Conservation (phyloP, 257 asterid species). For the Scutellaria baicalensis region DNA sequence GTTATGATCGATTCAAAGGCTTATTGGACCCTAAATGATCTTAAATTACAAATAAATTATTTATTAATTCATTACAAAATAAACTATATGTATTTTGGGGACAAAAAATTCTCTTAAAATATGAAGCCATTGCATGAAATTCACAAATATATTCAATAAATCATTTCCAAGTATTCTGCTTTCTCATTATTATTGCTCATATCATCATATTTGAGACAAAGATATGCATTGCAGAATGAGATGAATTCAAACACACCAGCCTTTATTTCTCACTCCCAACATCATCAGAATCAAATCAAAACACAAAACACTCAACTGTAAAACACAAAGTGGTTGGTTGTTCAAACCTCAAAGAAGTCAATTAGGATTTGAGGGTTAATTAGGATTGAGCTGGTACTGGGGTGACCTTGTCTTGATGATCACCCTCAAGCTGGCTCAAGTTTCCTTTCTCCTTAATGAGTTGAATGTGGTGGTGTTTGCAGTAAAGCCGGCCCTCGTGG, state of each 20-base stretch:
- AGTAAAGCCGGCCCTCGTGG: conserved; percentile 76
- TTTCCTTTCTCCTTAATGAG: conserved; percentile 93
- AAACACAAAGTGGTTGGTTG: too few relatives aligned
- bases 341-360: too few relatives aligned
- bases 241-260: neutral
- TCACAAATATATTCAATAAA: too few relatives aligned
- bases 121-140: too few relatives aligned
- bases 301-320: conserved; percentile 6
- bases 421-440: conserved; percentile 84
- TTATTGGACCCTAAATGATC: too few relatives aligned
- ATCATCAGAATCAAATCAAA: neutral
- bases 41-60: too few relatives aligned
- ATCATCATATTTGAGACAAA: neutral
- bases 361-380: too few relatives aligned
- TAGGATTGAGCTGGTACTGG: too few relatives aligned
- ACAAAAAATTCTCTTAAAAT: too few relatives aligned
- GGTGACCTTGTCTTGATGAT: neutral
- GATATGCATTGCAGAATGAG: neutral
- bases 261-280: neutral
- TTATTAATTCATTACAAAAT: too few relatives aligned
- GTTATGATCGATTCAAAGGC: too few relatives aligned
- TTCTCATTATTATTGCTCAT: neutral
- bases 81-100: too few relatives aligned
- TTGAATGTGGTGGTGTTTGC: conserved; percentile 86
- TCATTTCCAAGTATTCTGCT: neutral